phyloP scores from a whole-genome alignment of 306 rosid genomes.

The Fragaria nilgerrensis region DNA sequence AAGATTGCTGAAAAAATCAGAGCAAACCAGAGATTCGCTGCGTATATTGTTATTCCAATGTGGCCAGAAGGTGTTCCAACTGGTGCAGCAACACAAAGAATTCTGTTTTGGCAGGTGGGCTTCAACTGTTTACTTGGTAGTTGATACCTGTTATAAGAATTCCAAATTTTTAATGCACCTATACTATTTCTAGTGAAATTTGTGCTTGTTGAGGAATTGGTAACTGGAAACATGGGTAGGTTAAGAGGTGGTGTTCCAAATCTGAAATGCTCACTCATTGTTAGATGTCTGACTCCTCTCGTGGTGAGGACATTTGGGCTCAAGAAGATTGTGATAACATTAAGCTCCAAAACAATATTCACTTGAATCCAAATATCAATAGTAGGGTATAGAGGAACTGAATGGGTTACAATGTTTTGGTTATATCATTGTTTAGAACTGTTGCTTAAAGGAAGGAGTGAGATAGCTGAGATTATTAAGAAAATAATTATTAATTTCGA shows the following conservation, averaged over 20 bases:
- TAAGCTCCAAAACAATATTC: background rate
- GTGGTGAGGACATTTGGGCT: background rate
- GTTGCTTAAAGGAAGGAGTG: background rate
- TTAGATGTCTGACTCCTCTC: background rate
- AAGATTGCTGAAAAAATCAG: conserved; percentile 87
- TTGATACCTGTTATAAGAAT: background rate
- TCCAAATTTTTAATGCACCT: background rate
- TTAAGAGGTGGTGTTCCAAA: background rate
- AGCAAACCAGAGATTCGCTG: conserved; percentile 92
- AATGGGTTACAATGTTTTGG: background rate
- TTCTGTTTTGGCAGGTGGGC: conserved; percentile 97
- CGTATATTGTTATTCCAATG: conserved; percentile 91
- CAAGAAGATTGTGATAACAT: background rate
- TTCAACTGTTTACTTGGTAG: conserved; percentile 22
- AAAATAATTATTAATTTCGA: background rate
- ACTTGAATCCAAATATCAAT: background rate
- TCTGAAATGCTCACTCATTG: background rate
- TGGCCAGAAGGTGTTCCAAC: conserved; percentile 99
- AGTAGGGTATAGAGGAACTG: background rate
- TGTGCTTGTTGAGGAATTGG: background rate
- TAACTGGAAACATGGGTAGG: background rate
- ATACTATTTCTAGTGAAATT: background rate
- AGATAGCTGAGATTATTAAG: background rate
- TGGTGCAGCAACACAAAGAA: conserved; percentile 86
- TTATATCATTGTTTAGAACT: background rate